phyloP scores from a whole-genome alignment of 2,329 filamentous ascomycete species.

The Aspergillus melleus region DNA sequence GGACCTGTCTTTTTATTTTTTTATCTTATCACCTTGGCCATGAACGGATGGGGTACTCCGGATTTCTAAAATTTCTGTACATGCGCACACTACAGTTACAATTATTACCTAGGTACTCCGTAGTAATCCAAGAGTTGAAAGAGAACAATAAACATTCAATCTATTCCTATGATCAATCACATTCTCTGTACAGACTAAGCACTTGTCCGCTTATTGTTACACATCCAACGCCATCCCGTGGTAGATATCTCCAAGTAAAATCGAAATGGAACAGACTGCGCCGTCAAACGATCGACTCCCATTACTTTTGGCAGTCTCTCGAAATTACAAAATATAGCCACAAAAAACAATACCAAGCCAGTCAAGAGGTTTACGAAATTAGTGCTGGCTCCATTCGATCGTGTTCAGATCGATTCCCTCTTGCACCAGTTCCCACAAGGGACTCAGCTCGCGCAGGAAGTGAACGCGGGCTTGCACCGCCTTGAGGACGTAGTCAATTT shows the following conservation, averaged over 20 bases:
- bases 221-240: slow-evolving; percentile 27
- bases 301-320: not conserved
- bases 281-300: not conserved
- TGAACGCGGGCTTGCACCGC: slow-evolving; percentile 87
- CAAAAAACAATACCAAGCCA: not conserved
- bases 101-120: no score
- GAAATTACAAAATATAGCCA: slow-evolving; percentile 13
- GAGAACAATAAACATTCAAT: no score
- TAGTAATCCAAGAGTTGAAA: no score
- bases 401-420: slow-evolving; percentile 94
- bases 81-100: not conserved
- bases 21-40: no score
- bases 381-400: slow-evolving; percentile 96
- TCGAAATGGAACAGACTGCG: slow-evolving; percentile 9
- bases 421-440: slow-evolving; percentile 96
- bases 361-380: slow-evolving; percentile 1
- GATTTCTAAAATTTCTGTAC: no score
- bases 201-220: slow-evolving; percentile 21
- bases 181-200: slow-evolving; percentile 22
- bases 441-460: slow-evolving; percentile 91
- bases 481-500: slow-evolving; percentile 97
- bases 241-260: slow-evolving; percentile 15
- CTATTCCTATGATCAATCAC: not conserved
- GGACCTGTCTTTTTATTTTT: not conserved
- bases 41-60: not conserved